These are phyloP conservation scores for Quillaja saponaria DNA, from an alignment of 306 rosid genomes.

Conservation along the genomic window DNA sequence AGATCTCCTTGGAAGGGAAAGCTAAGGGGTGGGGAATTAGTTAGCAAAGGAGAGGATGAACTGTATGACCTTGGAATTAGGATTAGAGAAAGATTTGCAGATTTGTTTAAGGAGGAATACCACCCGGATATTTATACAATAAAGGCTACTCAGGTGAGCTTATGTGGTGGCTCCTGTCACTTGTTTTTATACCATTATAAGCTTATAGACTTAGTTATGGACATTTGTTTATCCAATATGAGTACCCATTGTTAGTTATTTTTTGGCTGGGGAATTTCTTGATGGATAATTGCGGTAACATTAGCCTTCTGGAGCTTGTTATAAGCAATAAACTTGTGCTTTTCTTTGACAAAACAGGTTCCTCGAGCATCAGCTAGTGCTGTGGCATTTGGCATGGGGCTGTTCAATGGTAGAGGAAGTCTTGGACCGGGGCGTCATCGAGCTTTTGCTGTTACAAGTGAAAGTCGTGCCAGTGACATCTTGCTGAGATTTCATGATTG, in stretches of 20 bases:
- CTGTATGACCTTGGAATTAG: constrained; percentile 71
- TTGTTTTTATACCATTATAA: background rate
- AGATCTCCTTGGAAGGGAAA: constrained; percentile 85
- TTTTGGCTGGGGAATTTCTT: background rate
- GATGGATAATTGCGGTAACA: no score
- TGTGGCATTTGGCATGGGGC: constrained; percentile 95
- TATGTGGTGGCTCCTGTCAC: background rate
- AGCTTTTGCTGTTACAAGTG: constrained; percentile 85
- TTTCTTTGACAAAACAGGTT: constrained; percentile 47
- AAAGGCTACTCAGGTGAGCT: constrained; percentile 74
- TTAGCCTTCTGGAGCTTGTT: no score
- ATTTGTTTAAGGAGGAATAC: constrained; percentile 74
- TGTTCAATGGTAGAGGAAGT: constrained; percentile 72
- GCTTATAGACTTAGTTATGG: constrained; percentile 7
- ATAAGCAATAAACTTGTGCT: background rate
- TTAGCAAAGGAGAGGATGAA: constrained; percentile 74
- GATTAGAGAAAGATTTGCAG: constrained; percentile 61
- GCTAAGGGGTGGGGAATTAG: constrained; percentile 71
- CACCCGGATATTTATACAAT: constrained; percentile 77
- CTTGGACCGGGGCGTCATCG: constrained; percentile 75
- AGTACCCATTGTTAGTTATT: background rate
- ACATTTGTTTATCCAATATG: background rate
- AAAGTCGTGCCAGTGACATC: constrained; percentile 84
- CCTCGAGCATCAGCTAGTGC: constrained; percentile 98
- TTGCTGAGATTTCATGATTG: constrained; percentile 74